Evolutionary conservation across 495 filamentous ascomycete genomes (phyloP), one percentile per base, ranked within the genome.

Genomic region (Podospora pseudocomata): DNA sequence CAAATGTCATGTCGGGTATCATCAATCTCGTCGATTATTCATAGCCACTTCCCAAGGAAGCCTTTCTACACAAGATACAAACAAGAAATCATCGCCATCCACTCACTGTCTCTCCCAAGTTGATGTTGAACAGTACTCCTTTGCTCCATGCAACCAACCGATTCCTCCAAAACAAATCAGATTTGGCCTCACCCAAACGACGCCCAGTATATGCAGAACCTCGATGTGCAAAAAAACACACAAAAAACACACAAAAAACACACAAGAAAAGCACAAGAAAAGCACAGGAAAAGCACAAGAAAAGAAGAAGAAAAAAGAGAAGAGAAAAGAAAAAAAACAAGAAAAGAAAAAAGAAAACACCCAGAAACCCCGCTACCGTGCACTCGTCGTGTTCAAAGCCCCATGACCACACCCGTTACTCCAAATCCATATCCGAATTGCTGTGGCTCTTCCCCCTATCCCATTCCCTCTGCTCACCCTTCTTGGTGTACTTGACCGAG

Each of bases 381-480:
- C 39, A 49, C 39, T 49, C 3, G 15, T 1, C 13, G 39, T 13
- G 15, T 11, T 13, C 9, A 11, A 13, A 11, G 2, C 9, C 9
- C 9, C 39, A 49, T 49, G 30, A 32, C 39, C 55, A 15, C 55
- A n/a, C n/a, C 0, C 55, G 13, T 58, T 13, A 20, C n/a, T 26
- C 55, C 55, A 26, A 11, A 20, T 58, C 55, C 55, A 58, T 49
- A 3, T 49, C 55, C n/a, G 55, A 20, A n/a, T 58, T n/a, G 55
- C 23, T 58, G 3, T 58, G n/a, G 15, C 55, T 20, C n/a, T 58
- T 58, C 5, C 49, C 63, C 63, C 44, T 65, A 64, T 98, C 94
- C 94, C 94, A 97, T 74, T 96, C 94, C 49, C 92, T 86, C n/a
- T 86, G 83, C 68, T 92, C 90, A 0, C 92, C 94, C 59, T 85